Evolutionary conservation across 129 eudicot species (phyloP).

Genomic region (Artemisia annua): DNA sequence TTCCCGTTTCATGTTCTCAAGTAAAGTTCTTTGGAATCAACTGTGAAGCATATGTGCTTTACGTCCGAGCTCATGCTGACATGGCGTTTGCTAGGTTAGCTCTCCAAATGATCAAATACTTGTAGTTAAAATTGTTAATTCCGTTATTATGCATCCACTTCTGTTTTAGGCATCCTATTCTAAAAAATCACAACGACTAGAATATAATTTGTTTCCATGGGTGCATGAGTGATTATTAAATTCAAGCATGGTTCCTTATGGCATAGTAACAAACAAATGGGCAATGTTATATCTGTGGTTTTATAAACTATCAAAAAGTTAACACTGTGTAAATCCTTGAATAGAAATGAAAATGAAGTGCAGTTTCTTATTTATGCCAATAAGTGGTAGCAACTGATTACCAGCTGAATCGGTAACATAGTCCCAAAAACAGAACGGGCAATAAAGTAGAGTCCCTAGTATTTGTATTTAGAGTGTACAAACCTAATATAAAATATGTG

Average conservation of each 20-base stretch:
- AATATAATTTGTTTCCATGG: background rate
- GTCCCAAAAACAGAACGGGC: background rate
- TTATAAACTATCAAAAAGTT: background rate
- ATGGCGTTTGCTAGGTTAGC: slow-evolving; percentile 61
- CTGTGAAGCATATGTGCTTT: slow-evolving; percentile 50
- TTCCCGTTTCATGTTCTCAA: slow-evolving; percentile 46
- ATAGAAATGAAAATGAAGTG: background rate
- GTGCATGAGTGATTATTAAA: no score
- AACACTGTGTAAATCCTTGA: background rate
- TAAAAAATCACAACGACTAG: background rate
- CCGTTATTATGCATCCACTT: background rate
- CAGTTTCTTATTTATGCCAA: background rate
- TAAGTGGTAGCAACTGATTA: background rate
- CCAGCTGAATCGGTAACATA: background rate
- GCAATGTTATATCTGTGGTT: background rate
- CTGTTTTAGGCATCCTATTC: slow-evolving; percentile 7
- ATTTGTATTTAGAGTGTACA: background rate
- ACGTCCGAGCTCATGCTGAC: slow-evolving; percentile 50
- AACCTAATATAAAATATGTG: background rate
- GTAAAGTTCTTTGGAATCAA: slow-evolving; percentile 48
- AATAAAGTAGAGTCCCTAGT: background rate
- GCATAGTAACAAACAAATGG: background rate
- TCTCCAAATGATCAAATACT: background rate
- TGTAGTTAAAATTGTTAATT: background rate
- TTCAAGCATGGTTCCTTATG: background rate